A percentile compares a stretch with the other conserved stretches of the same genome.
Evolutionary conservation across 2,329 filamentous ascomycete genomes (phyloP).

Genomic region (Mycosphaerelloides madeirae): DNA sequence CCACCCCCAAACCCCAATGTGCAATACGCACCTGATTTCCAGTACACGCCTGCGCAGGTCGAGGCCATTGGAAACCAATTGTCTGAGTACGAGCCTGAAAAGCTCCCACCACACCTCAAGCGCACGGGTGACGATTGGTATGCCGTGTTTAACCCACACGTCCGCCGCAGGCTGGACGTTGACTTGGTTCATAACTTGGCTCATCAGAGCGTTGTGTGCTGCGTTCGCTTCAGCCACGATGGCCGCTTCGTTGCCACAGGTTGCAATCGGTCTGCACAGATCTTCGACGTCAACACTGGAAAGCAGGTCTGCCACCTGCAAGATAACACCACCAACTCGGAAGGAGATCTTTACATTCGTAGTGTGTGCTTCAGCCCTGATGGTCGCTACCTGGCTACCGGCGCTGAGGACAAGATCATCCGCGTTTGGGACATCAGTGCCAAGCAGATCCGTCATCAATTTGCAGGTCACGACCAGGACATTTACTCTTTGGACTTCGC

Average conservation of each 20-base stretch:
- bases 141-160: conserved; percentile 84
- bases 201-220: conserved; percentile 97
- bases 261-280: conserved; percentile 98
- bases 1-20: conserved; percentile 47
- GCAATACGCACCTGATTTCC: conserved; percentile 27
- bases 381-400: conserved; percentile 87
- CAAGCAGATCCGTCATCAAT: conserved; percentile 82
- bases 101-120: conserved; percentile 80
- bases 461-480: conserved; percentile 96
- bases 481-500: conserved; percentile 97
- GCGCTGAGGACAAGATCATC: conserved; percentile 96
- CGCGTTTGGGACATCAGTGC: conserved; percentile 90
- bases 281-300: conserved; percentile 86
- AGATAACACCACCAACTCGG: conserved; percentile 79
- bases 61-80: conserved; percentile 62
- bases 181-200: conserved; percentile 88
- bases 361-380: conserved; percentile 99
- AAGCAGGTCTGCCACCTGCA: conserved; percentile 85
- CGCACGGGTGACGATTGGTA: conserved; percentile 91
- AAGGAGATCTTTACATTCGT: conserved; percentile 91
- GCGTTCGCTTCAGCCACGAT: conserved; percentile 92
- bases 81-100: conserved; percentile 80
- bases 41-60: conserved; percentile 32
- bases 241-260: conserved; percentile 95
- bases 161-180: conserved; percentile 85